Evolutionary conservation across 2,329 filamentous ascomycete species (phyloP).

Genomic region (Sphaceloma murrayae): DNA sequence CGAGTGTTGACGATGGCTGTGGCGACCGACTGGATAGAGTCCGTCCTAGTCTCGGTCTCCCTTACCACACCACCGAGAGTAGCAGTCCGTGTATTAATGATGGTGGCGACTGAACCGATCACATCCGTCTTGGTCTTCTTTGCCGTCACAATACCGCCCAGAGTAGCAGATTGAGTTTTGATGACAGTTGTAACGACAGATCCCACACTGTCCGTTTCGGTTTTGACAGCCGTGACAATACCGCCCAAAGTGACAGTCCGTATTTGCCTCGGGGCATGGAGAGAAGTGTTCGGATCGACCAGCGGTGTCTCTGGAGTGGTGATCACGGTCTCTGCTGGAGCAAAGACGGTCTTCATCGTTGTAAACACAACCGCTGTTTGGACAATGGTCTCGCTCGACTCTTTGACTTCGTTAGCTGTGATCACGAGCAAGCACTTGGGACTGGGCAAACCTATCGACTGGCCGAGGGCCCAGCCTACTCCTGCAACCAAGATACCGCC

Average conservation of each 20-base stretch:
- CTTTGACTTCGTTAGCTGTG: too few species aligned
- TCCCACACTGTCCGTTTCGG: neutral
- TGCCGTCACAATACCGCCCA: too few species aligned
- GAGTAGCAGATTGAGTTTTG: too few species aligned
- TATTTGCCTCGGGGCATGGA: neutral
- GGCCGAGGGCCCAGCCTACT: too few species aligned
- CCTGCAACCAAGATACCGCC: too few species aligned
- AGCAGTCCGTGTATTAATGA: neutral
- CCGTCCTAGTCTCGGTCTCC: neutral
- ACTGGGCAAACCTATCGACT: too few species aligned
- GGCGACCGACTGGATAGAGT: neutral
- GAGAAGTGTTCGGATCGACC: neutral
- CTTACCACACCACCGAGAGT: neutral
- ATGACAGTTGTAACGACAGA: neutral
- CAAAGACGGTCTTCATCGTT: neutral
- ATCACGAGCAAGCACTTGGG: too few species aligned
- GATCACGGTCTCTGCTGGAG: neutral
- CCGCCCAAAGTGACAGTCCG: neutral
- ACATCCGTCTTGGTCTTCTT: slow-evolving; percentile 2
- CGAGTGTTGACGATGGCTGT: neutral
- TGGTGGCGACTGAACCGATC: neutral
- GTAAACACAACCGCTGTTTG: neutral
- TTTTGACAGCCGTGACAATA: neutral
- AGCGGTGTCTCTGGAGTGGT: neutral
- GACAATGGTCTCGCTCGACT: neutral